phyloP scores from a whole-genome alignment of 2,329 filamentous ascomycete species.

The Acarospora socialis region DNA sequence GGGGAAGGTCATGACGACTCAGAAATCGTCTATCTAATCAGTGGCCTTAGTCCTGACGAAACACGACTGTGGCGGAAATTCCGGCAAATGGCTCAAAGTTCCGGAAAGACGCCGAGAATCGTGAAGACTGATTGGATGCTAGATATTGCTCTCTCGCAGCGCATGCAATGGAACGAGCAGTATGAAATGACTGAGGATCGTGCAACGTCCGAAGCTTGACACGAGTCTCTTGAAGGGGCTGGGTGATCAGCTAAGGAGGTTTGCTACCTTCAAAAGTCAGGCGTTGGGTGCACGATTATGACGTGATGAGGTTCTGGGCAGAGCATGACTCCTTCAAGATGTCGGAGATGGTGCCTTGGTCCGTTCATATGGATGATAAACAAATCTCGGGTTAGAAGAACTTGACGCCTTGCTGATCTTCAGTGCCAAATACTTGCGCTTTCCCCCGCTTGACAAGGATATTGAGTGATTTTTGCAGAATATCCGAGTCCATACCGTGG shows the following conservation, averaged over 20 bases:
- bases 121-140: conserved; percentile 83
- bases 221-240: no score
- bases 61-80: conserved; percentile 67
- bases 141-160: conserved; percentile 76
- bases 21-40: conserved; percentile 64
- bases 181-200: conserved; percentile 35
- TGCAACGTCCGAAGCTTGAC: no score
- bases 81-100: conserved; percentile 58
- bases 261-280: conserved; percentile 9
- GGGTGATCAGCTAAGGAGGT: no score
- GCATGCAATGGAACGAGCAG: conserved; percentile 51
- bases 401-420: conserved; percentile 83
- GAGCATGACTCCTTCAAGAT: no score
- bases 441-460: conserved; percentile 79
- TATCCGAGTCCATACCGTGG: conserved; percentile 70
- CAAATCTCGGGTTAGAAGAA: no score
- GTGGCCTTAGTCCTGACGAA: conserved; percentile 52
- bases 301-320: no score
- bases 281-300: no score
- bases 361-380: no score
- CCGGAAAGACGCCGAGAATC: conserved; percentile 66
- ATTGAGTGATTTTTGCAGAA: conserved; percentile 65
- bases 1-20: conserved; percentile 46
- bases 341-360: no score
- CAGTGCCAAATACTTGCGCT: conserved; percentile 83